A percentile compares a stretch with the other conserved stretches of the same genome.
Evolutionary conservation across 2,329 filamentous ascomycete species (phyloP).

Genomic region (Exutisphaerella laricina): DNA sequence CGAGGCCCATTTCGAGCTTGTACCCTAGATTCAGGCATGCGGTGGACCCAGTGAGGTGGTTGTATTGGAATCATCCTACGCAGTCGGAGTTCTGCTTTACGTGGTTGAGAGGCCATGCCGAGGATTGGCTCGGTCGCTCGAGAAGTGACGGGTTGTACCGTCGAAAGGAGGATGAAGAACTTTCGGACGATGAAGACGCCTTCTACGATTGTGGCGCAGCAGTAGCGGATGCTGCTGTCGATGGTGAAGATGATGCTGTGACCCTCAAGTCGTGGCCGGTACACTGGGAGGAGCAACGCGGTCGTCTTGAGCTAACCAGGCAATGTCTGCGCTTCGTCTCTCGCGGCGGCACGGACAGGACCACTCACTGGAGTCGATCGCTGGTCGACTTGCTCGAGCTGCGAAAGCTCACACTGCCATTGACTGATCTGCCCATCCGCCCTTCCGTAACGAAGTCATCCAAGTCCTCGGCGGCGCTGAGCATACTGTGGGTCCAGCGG

Average conservation of each 20-base stretch:
- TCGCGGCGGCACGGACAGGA: neutral
- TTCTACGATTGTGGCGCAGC: neutral
- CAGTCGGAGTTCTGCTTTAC: slow-evolving; percentile 4
- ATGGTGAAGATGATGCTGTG: neutral
- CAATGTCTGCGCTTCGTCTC: neutral
- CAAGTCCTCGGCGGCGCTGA: neutral
- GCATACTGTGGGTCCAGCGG: neutral
- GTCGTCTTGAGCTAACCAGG: neutral
- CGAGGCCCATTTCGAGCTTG: slow-evolving; percentile 1
- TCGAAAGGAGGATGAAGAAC: neutral
- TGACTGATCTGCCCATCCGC: neutral
- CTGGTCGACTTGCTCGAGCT: neutral
- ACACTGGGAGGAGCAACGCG: neutral
- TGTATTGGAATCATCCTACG: slow-evolving; percentile 7
- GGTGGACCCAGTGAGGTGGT: slow-evolving; percentile 2
- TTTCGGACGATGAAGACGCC: neutral
- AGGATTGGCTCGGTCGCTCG: neutral
- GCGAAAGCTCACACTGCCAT: neutral
- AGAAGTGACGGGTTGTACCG: neutral
- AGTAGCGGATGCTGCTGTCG: too few relatives aligned
- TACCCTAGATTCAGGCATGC: slow-evolving; percentile 5
- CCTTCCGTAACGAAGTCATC: neutral
- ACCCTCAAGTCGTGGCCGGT: neutral
- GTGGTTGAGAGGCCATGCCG: slow-evolving; percentile 1
- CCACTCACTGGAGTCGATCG: neutral